These are phyloP conservation scores for Alternaria brassicicola DNA, from an alignment of 2,329 filamentous ascomycete species.

Conservation along the genomic window DNA sequence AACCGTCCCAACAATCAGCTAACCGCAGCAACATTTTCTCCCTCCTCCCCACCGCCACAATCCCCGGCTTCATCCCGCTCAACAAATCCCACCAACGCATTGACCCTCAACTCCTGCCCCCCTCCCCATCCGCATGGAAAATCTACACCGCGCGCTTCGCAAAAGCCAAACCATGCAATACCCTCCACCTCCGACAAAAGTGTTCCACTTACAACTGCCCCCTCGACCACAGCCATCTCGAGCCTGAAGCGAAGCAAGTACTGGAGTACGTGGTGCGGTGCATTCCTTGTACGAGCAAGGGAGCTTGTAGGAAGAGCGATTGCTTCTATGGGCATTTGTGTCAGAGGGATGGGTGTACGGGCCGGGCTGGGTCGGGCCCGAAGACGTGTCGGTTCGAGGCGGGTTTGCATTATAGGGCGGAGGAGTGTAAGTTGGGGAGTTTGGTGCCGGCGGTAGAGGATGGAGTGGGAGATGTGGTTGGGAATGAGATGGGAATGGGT, in stretches of 20 bases:
- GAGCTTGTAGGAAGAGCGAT: conserved; percentile 50
- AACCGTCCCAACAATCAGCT: not conserved
- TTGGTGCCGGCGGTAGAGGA: conserved; percentile 26
- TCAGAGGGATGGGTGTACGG: conserved; percentile 40
- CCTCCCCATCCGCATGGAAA: conserved; percentile 47
- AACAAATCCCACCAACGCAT: conserved; percentile 57
- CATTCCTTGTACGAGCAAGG: conserved; percentile 51
- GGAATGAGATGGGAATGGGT: not conserved
- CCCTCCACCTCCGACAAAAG: conserved; percentile 52
- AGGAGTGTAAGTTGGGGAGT: conserved; percentile 21
- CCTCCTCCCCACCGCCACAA: conserved; percentile 19
- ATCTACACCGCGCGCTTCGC: conserved; percentile 46
- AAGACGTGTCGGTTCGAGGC: conserved; percentile 36
- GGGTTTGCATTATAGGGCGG: conserved; percentile 29
- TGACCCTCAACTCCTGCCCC: conserved; percentile 51
- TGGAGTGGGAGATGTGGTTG: not conserved
- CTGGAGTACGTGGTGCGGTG: conserved; percentile 55
- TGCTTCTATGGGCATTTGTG: conserved; percentile 58
- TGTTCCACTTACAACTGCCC: conserved; percentile 48
- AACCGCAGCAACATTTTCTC: conserved; percentile 23
- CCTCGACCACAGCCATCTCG: conserved; percentile 56
- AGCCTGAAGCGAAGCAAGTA: conserved; percentile 48
- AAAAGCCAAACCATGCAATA: conserved; percentile 57
- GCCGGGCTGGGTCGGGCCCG: conserved; percentile 2
- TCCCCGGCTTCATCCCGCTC: conserved; percentile 49